These are phyloP conservation scores for Penicillium sp. DNA, from an alignment of 2,329 filamentous ascomycete genomes.

Conservation along the genomic window DNA sequence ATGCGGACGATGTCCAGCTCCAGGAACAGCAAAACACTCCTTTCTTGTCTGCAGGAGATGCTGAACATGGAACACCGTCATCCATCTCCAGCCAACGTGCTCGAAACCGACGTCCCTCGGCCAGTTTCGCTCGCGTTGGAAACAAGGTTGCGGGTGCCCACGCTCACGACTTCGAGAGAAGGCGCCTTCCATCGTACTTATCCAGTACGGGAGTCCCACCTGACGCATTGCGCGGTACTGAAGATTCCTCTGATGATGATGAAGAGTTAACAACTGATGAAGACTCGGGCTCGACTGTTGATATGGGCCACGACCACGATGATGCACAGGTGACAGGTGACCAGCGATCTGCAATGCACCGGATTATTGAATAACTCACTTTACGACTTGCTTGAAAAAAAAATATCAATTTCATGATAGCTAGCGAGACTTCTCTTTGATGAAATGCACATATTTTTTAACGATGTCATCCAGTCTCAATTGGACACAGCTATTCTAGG, in stretches of 20 bases:
- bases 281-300: conserved; percentile 16
- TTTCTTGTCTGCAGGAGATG: conserved; percentile 22
- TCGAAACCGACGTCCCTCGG: conserved; percentile 28
- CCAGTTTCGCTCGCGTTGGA: conserved; percentile 54
- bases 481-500: neutral
- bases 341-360: conserved; percentile 4
- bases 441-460: conserved; percentile 7
- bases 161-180: conserved; percentile 87
- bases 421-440: conserved; percentile 1
- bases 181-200: conserved; percentile 54
- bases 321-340: neutral
- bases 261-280: conserved; percentile 34
- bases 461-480: neutral
- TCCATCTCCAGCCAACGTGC: conserved; percentile 26
- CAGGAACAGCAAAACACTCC: conserved; percentile 28
- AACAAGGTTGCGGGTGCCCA: conserved; percentile 81
- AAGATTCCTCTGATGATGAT: conserved; percentile 41
- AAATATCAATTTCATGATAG: neutral
- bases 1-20: conserved; percentile 24
- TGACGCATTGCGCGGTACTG: conserved; percentile 33
- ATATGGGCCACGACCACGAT: conserved; percentile 1
- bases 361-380: conserved; percentile 5
- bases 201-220: conserved; percentile 35
- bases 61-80: conserved; percentile 29
- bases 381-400: neutral